These are phyloP conservation scores for Erodium chrysanthum DNA, from an alignment of 441 rosid genomes.

Conservation along the genomic window DNA sequence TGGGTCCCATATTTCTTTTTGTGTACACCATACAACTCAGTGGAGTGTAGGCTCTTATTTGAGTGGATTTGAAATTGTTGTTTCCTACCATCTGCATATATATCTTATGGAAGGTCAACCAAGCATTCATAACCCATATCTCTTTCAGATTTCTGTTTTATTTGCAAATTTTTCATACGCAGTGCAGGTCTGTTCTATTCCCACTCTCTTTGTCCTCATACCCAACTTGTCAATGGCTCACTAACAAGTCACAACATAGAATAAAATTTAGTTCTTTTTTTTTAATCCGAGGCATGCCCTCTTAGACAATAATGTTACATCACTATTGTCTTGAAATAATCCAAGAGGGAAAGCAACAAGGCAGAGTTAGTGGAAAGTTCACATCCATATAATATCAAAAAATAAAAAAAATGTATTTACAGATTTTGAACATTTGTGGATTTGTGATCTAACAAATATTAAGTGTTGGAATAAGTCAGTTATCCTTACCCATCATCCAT, in stretches of 20 bases:
- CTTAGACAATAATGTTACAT: too few species aligned
- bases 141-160: conserved; percentile 4
- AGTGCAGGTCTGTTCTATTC: too few species aligned
- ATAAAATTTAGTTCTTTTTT: too few species aligned
- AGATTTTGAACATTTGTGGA: background rate
- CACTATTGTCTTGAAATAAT: background rate
- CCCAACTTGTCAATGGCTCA: background rate
- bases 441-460: too few species aligned
- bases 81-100: conserved; percentile 12
- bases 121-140: conserved; percentile 16
- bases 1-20: conserved; percentile 19
- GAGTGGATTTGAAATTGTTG: conserved; percentile 15
- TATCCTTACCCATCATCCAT: too few species aligned
- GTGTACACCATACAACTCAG: conserved; percentile 19
- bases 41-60: conserved; percentile 24
- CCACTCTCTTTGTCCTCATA: background rate
- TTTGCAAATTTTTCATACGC: too few species aligned
- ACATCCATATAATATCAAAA: background rate
- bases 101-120: conserved; percentile 16
- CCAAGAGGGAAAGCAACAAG: background rate
- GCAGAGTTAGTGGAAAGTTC: background rate
- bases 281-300: too few species aligned
- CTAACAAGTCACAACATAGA: too few species aligned
- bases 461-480: too few species aligned
- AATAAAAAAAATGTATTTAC: background rate